Evolutionary conservation across 257 asterid species (phyloP), one percentile per base, ranked within the genome.

Genomic region (Prunella vulgaris): DNA sequence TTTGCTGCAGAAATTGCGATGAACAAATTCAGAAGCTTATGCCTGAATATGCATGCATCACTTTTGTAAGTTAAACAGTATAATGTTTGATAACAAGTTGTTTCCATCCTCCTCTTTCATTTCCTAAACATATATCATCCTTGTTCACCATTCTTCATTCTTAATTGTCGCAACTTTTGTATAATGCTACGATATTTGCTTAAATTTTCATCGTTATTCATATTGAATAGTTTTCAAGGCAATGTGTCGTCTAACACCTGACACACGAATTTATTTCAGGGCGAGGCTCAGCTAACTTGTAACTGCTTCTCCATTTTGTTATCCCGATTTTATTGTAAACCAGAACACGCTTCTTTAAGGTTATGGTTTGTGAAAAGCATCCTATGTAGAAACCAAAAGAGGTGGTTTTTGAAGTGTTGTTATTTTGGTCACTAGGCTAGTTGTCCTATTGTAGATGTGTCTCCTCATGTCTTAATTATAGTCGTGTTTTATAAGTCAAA

Each of bases 1-100:
- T 74, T 84, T 94, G 76, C 91, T 94, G 21, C 87, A 87, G 75
- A 86, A 79, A 80, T 75, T 86, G 76, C 87, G 69, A 72, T 88
- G 73, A 82, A 52, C 52, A 44, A 57, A 69, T 33, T 22, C 38
- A 35, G 5, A 17, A 33, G 44, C 56, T 20, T 25, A 38, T 40
- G 22, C 22, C 52, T 15, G 2, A 44, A 32, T 51, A 49, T 73
- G 70, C 49, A 5, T 35, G n/a, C 10, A 49, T n/a, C 68, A n/a
- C 22, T 33, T 63, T 46, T 46, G 67, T 66, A 65, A 78, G 71
- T 64, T n/a, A n/a, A 24, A 32, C n/a, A n/a, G n/a, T n/a, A n/a
- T 18, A 22, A 4, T 17, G 2, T 17, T 27, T 28, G 2, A 46
- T 27, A 13, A 30, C 62, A 13, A 60, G 53, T 17, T 5, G 42